Conservation (phyloP, 108 stramenopile species). For the Pseudonitzschia multiseries region DNA sequence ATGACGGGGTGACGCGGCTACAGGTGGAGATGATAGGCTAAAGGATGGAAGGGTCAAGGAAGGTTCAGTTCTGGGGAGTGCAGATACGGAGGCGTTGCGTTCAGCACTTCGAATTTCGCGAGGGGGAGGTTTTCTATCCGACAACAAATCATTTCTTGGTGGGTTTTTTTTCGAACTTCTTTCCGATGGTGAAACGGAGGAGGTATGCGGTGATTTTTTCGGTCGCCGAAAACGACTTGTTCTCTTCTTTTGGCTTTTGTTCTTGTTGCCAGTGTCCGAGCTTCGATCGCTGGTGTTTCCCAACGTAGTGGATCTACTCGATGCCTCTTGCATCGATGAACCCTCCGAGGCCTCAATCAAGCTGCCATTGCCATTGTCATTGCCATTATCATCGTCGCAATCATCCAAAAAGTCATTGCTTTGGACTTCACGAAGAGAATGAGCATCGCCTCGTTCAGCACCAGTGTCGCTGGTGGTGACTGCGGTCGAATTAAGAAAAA, state of each 20-base stretch:
- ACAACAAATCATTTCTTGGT: not conserved
- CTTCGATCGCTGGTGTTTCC: not conserved
- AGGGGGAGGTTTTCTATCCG: constrained; percentile 1
- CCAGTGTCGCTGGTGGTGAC: not conserved
- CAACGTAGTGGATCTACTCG: not conserved
- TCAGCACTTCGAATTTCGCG: not conserved
- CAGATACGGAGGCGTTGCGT: not conserved
- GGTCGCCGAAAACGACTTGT: not conserved
- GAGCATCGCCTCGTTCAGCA: not conserved
- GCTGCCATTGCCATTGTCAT: not conserved
- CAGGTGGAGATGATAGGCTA: not conserved
- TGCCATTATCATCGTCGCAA: not conserved
- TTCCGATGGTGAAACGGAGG: not conserved
- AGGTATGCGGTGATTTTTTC: not conserved
- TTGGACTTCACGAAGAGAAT: not conserved
- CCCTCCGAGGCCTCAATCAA: constrained; percentile 1
- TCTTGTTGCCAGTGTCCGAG: not conserved
- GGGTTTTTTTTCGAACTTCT: not conserved
- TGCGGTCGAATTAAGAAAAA: not conserved
- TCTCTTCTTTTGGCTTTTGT: not conserved
- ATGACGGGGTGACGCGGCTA: not conserved
- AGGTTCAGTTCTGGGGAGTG: constrained; percentile 5
- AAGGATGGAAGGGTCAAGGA: not conserved
- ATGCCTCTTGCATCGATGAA: not conserved
- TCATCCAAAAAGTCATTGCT: not conserved